Conservation (phyloP, 139 green algal genomes). For the Chlorella sp. region DNA sequence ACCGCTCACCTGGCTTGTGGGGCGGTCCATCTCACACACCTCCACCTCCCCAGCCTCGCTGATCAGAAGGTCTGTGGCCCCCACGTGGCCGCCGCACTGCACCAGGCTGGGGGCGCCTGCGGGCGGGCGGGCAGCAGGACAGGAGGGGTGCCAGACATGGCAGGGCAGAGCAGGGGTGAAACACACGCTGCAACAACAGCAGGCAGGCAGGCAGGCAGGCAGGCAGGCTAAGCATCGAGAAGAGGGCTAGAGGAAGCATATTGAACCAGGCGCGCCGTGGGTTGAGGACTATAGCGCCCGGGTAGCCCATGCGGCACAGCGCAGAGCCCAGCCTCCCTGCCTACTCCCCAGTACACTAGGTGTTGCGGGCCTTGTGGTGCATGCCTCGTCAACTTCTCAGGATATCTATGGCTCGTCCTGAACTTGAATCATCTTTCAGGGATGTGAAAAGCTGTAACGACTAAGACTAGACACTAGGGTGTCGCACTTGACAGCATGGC, state of each 20-base stretch:
- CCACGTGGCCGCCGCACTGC: constrained; percentile 59
- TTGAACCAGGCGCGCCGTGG: too few relatives aligned
- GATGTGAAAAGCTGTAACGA: not conserved
- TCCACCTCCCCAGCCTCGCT: constrained; percentile 57
- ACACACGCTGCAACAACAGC: not conserved
- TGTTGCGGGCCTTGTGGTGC: not conserved
- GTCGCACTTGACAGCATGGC: too few relatives aligned
- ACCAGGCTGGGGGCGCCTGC: constrained; percentile 74
- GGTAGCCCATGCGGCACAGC: too few relatives aligned
- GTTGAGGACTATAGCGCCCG: too few relatives aligned
- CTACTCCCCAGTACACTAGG: not conserved
- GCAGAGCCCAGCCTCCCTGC: not conserved
- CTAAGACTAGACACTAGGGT: too few relatives aligned
- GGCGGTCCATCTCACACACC: constrained; percentile 39
- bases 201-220: not conserved
- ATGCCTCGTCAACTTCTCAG: not conserved
- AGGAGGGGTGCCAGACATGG: not conserved
- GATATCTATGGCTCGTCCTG: too few relatives aligned
- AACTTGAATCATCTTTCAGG: too few relatives aligned
- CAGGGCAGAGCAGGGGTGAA: not conserved
- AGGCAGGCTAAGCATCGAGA: not conserved
- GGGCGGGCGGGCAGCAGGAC: not conserved
- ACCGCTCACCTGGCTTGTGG: not conserved
- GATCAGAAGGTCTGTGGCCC: constrained; percentile 69
- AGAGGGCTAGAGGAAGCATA: not conserved